phyloP scores from a whole-genome alignment of 2,329 filamentous ascomycete species.

The Albophoma yamanashiensis region DNA sequence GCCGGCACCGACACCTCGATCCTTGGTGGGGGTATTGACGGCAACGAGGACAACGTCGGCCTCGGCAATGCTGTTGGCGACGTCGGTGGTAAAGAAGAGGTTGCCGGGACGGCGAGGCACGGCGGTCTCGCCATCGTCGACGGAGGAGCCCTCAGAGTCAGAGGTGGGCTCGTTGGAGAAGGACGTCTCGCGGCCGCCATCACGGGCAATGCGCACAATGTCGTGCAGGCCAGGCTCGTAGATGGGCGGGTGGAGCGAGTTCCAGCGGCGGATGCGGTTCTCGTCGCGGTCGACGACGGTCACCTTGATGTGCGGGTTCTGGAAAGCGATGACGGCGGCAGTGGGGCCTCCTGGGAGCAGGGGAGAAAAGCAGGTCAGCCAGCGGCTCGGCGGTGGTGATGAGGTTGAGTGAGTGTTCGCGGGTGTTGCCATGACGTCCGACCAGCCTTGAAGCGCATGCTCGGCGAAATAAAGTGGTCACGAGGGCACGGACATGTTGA shows the following conservation, averaged over 20 bases:
- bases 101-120: constrained; percentile 46
- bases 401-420: background rate
- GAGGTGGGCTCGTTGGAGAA: constrained; percentile 26
- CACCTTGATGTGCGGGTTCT: constrained; percentile 60
- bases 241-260: constrained; percentile 62
- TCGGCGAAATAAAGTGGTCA: background rate
- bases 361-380: constrained; percentile 1
- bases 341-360: constrained; percentile 54
- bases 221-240: constrained; percentile 63
- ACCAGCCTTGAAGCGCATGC: background rate
- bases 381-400: background rate
- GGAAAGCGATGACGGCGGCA: constrained; percentile 61
- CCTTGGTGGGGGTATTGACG: constrained; percentile 74
- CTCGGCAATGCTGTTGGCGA: constrained; percentile 48
- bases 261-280: constrained; percentile 59
- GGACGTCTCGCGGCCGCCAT: constrained; percentile 37
- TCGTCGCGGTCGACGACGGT: constrained; percentile 65
- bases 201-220: constrained; percentile 54
- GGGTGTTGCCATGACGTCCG: background rate
- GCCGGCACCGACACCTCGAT: constrained; percentile 56
- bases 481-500: background rate
- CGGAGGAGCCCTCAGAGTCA: constrained; percentile 18
- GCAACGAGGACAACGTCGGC: constrained; percentile 67
- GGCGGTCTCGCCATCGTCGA: constrained; percentile 18
- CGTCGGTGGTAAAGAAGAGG: constrained; percentile 62